Evolutionary conservation across 1,139 yeast genomes (phyloP).

Genomic region (Sugiyamaella pinicola): DNA sequence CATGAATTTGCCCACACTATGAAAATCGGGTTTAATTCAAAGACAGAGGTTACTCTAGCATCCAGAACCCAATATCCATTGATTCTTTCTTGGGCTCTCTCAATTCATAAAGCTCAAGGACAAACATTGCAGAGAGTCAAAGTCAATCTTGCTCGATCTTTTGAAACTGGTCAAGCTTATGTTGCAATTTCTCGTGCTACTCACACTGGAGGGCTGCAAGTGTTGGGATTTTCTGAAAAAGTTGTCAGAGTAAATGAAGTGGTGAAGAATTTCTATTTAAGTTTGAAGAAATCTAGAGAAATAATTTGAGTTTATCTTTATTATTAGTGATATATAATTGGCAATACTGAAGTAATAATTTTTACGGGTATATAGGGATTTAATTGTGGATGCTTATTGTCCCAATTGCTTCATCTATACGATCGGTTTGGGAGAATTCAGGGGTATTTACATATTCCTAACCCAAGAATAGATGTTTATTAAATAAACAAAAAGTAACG

Average conservation of each 20-base stretch:
- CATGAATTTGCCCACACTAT: slow-evolving; percentile 11
- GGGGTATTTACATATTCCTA: not conserved
- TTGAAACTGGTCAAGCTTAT: slow-evolving; percentile 86
- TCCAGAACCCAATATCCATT: slow-evolving; percentile 69
- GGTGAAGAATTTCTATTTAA: slow-evolving; percentile 68
- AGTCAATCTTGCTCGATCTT: slow-evolving; percentile 69
- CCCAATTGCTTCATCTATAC: too few species aligned
- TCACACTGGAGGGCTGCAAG: slow-evolving; percentile 69
- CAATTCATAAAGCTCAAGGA: slow-evolving; percentile 91
- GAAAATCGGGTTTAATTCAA: not conserved
- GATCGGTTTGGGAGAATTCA: slow-evolving; percentile 6
- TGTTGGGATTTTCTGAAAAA: slow-evolving; percentile 64
- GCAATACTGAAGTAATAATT: too few species aligned
- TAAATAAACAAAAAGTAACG: too few species aligned
- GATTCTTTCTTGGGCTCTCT: slow-evolving; percentile 82
- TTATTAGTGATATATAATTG: not conserved
- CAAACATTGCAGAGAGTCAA: slow-evolving; percentile 79
- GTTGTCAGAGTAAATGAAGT: slow-evolving; percentile 65
- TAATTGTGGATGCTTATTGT: too few species aligned
- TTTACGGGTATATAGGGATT: too few species aligned
- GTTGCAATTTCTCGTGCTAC: slow-evolving; percentile 93
- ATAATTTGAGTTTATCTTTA: not conserved
- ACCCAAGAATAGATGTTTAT: not conserved
- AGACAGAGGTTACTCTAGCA: slow-evolving; percentile 26
- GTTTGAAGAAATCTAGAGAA: slow-evolving; percentile 34